Percentiles rank a stretch among this genome's conserved stretches.
Evolutionary conservation across 805 yeast genomes (phyloP).

Genomic region (Saturnispora halmiae): DNA sequence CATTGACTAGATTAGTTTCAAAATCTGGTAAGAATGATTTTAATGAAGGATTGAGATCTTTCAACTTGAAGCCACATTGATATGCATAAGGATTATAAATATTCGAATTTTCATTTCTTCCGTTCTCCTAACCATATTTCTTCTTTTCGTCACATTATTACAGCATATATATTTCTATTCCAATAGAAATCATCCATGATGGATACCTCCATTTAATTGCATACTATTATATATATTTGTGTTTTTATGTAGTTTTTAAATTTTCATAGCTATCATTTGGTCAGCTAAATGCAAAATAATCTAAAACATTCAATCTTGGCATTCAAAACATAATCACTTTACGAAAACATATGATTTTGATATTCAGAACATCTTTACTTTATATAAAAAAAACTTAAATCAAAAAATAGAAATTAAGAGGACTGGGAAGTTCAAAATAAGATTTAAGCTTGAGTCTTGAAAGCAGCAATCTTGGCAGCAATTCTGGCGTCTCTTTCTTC

Average conservation of each 20-base stretch:
- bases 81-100: too few species aligned
- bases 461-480: conserved; percentile 90
- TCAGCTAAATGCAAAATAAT: background rate
- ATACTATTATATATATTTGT: too few species aligned
- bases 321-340: too few species aligned
- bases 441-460: conserved; percentile 43
- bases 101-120: too few species aligned
- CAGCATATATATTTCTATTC: too few species aligned
- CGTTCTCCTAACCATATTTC: too few species aligned
- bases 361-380: background rate
- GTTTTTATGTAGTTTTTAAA: background rate
- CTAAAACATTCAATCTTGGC: too few species aligned
- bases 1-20: background rate
- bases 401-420: conserved; percentile 1
- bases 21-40: background rate
- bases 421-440: conserved; percentile 9
- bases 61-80: background rate
- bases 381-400: background rate
- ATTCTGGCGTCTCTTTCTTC: conserved; percentile 87
- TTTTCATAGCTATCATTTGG: background rate
- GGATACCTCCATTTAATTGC: too few species aligned
- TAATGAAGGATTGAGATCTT: background rate
- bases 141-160: too few species aligned
- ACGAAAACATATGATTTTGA: background rate
- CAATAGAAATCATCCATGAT: too few species aligned